phyloP scores from a whole-genome alignment of 345 rosid species.

The Physaria fendleri region DNA sequence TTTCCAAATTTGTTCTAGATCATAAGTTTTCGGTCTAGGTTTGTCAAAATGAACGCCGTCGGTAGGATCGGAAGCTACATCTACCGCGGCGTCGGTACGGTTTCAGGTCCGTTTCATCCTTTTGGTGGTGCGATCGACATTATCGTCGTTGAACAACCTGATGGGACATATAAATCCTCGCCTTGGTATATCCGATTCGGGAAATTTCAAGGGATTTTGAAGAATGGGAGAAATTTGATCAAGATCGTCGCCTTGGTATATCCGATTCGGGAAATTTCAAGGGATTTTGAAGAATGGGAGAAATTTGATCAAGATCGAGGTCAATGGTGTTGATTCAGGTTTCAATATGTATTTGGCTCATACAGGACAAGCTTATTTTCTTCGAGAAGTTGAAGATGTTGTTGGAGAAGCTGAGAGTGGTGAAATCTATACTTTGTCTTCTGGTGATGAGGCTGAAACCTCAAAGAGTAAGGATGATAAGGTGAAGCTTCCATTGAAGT shows the following conservation, averaged over 20 bases:
- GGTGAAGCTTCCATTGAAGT: conserved; percentile 36
- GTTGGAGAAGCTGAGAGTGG: conserved; percentile 39
- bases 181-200: conserved; percentile 97
- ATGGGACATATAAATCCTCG: conserved; percentile 90
- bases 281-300: conserved; percentile 76
- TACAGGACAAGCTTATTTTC: conserved; percentile 87
- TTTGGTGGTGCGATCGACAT: conserved; percentile 99
- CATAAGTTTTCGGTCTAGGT: conserved; percentile 14
- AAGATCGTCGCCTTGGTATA: conserved; percentile 99
- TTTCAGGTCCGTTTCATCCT: conserved; percentile 85
- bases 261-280: conserved; percentile 90
- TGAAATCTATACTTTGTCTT: conserved; percentile 39
- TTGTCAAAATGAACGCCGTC: conserved; percentile 59
- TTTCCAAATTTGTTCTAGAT: background rate
- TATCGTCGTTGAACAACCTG: conserved; percentile 88
- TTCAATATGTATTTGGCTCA: conserved; percentile 81
- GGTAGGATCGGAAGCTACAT: conserved; percentile 84
- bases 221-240: conserved; percentile 61
- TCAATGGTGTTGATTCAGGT: conserved; percentile 62
- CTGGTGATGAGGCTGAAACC: conserved; percentile 41
- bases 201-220: conserved; percentile 93
- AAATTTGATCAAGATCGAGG: conserved; percentile 55
- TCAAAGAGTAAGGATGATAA: conserved; percentile 10
- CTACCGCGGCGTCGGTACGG: conserved; percentile 72
- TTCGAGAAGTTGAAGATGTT: conserved; percentile 51